These are phyloP conservation scores for Penicillium crystallinum DNA, from an alignment of 495 filamentous ascomycete genomes.

Conservation along the genomic window DNA sequence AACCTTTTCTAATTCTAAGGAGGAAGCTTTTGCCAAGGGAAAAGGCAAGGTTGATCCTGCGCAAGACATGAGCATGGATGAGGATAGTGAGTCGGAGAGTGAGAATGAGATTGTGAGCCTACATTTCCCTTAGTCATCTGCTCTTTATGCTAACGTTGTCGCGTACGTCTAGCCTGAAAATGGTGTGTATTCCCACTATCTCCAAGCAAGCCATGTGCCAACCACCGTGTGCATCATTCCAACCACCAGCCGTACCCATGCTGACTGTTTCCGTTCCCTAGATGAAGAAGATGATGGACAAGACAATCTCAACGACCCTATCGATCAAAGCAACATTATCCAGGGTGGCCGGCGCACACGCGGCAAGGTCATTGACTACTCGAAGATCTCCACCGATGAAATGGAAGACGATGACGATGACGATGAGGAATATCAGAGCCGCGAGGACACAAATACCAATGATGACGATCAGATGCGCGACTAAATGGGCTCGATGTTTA, in stretches of 20 bases:
- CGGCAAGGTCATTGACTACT: conserved; percentile 74
- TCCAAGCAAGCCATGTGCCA: background rate
- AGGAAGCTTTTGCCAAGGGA: conserved; percentile 35
- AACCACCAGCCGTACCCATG: background rate
- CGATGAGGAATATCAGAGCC: conserved; percentile 53
- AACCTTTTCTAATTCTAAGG: conserved; percentile 30
- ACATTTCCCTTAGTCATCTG: background rate
- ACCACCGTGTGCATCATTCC: conserved; percentile 3
- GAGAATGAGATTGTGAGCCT: conserved; percentile 59
- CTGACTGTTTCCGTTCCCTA: conserved; percentile 10
- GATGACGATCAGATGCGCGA: conserved; percentile 44
- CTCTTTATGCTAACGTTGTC: background rate
- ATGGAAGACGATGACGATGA: conserved; percentile 78
- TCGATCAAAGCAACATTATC: conserved; percentile 86
- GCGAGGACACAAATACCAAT: conserved; percentile 8
- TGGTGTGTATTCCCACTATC: conserved; percentile 10
- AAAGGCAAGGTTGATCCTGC: conserved; percentile 48
- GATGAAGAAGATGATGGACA: conserved; percentile 65
- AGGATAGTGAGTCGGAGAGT: conserved; percentile 63
- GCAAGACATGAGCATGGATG: conserved; percentile 59
- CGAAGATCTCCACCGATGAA: conserved; percentile 64
- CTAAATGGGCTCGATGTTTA: conserved; percentile 22
- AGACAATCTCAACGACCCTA: conserved; percentile 77
- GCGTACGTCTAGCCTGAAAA: conserved; percentile 36
- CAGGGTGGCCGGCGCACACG: conserved; percentile 74